Evolutionary conservation across 805 yeast genomes (phyloP).

Genomic region (Candida khao-thaluensis): DNA sequence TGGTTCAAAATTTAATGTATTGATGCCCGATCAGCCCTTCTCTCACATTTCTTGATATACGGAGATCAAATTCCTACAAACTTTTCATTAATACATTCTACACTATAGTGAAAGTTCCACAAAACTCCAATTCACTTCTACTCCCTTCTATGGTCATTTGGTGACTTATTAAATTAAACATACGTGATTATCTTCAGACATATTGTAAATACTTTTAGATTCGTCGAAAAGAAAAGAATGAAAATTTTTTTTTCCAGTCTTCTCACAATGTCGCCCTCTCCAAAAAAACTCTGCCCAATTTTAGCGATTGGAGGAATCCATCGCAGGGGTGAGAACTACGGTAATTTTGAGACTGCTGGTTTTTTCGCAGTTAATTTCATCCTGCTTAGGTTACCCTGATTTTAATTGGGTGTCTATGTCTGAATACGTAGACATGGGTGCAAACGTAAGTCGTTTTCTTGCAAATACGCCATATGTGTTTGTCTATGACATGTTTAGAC

Average conservation of each 20-base stretch:
- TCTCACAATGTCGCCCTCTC: slow-evolving; percentile 7
- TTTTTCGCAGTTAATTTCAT: slow-evolving; percentile 11
- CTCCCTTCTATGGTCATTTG: not conserved
- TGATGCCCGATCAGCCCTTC: not conserved
- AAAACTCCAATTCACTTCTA: not conserved
- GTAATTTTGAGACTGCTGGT: slow-evolving; percentile 1
- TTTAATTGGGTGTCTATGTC: too few species aligned
- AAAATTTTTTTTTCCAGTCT: slow-evolving; percentile 6
- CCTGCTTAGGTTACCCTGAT: slow-evolving; percentile 15
- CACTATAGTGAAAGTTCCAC: not conserved
- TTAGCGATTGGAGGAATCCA: slow-evolving; percentile 6
- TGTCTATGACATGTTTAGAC: too few species aligned
- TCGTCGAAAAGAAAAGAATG: slow-evolving; percentile 10
- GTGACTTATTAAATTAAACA: not conserved
- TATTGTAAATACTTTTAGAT: slow-evolving; percentile 6
- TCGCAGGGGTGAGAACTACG: not conserved
- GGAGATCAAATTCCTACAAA: not conserved
- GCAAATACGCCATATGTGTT: too few species aligned
- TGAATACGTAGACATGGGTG: too few species aligned
- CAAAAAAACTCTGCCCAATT: slow-evolving; percentile 13
- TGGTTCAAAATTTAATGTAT: too few species aligned
- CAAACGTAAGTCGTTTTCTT: too few species aligned
- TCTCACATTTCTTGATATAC: not conserved
- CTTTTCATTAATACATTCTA: not conserved
- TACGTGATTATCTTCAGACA: slow-evolving; percentile 13